Evolutionary conservation across 305 asterid species (phyloP), one percentile per base, ranked within the genome.

Genomic region (Andrographis paniculata): DNA sequence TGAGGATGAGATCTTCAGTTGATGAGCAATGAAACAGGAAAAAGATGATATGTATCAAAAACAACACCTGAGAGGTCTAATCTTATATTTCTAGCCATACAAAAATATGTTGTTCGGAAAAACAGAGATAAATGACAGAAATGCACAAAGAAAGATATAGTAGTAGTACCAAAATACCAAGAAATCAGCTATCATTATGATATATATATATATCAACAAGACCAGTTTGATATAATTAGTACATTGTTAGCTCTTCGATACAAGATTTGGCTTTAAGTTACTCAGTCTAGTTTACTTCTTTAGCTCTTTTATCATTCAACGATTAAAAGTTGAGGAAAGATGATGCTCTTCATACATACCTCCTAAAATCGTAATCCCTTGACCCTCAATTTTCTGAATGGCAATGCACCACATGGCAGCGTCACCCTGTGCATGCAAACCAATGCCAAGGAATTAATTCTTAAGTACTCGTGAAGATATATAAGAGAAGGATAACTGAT

Each of bases 401-500:
- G 89, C 94, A 36, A 88, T 68, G 66, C 97, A 88, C 97, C 95
- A 84, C 40, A 76, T 80, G 38, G 87, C 78, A 42, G 70, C 80
- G 55, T 84, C 95, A 50, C 73, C 78, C 97, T 88, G 65, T 70
- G 45, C 40, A 63, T 65, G 62, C 53, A 62, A 61, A 49, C 43
- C 35, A 55, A 18, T 5, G 50, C 20, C 43, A 16, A 39, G 9
- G 12, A 31, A 43, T 17, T 27, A 24, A 23, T 21, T 47, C 39
- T 12, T 27, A 14, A 10, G 14, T 27, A 10, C 33, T 27, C 6
- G 10, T 5, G 10, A 5, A 5, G 10, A 6, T 27, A 10, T 5
- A 5, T 36, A 20, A 50, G 45, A 30, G 17, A 27, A 5, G 33
- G 20, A 43, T 33, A 38, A 38, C 9, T 38, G 2, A 3, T n/a